Conservation (phyloP, 495 filamentous ascomycete species). For the Xylaria venustula region DNA sequence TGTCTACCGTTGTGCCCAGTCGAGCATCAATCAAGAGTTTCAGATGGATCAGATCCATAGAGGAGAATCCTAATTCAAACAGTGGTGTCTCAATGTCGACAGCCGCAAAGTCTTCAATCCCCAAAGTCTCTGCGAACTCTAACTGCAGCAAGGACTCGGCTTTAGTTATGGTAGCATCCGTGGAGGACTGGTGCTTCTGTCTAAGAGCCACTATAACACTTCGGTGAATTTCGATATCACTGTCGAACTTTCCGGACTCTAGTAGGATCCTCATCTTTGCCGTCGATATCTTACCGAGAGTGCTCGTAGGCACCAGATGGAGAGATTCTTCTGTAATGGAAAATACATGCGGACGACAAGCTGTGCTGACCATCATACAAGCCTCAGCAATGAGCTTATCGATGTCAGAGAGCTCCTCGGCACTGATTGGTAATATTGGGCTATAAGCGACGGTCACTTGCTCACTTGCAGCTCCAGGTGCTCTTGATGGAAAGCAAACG, state of each 20-base stretch:
- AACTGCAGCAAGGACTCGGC: no score
- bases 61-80: slow-evolving; percentile 44
- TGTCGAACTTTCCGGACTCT: slow-evolving; percentile 33
- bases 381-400: no score
- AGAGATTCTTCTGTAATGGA: background rate
- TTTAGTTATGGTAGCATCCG: no score
- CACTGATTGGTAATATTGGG: no score
- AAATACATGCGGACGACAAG: slow-evolving; percentile 12
- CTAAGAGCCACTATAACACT: slow-evolving; percentile 3
- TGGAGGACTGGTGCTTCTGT: slow-evolving; percentile 12
- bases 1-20: slow-evolving; percentile 27
- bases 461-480: no score
- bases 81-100: slow-evolving; percentile 32
- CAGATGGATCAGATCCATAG: slow-evolving; percentile 44
- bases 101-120: slow-evolving; percentile 19
- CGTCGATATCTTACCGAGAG: slow-evolving; percentile 52
- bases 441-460: no score
- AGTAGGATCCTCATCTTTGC: slow-evolving; percentile 36
- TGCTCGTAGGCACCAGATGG: slow-evolving; percentile 34
- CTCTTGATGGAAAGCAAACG: no score
- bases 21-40: slow-evolving; percentile 21
- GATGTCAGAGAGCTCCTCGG: no score
- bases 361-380: no score
- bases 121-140: no score
- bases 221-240: slow-evolving; percentile 15